Base-by-base conservation (phyloP, 2,329 filamentous ascomycete species). In the Periglandula ipomoeae region DNA sequence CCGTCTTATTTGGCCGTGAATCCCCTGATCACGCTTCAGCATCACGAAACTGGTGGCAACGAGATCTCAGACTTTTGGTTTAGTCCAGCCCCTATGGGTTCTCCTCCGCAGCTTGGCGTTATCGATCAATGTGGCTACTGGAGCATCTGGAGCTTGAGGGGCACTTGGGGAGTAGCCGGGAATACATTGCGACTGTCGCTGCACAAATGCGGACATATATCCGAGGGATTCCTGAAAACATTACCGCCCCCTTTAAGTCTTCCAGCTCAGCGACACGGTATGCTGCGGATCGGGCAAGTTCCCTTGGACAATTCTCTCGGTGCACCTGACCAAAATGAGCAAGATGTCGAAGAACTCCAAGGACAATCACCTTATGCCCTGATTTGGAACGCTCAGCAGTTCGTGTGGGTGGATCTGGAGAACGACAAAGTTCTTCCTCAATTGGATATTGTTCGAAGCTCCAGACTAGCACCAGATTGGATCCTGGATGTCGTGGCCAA, bases 91-190 rank as follows among this genome's bases (percentile, higher is more conserved):
- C 59, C 58, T 5, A 54, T 51, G 17, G 59, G 66, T 50, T 54
- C 77, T 67, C 61, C 78, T 71, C 74, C 79, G 1, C 82, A 85
- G 56, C 65, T 89, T 46, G 82, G 74, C 15, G 69, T 89, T 23
- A 70, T 89, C 17, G 83, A 89, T 56, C 71, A 79, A 46, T 67
- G 67, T 30, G 85, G 84, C 1, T 70, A 69, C 50, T 90, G 85
- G 86, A 81, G 70, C 39, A 63, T 88, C 4, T 88, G 83, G 81
- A 73, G 85, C 52, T 66, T 85, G 22, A 55, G 57, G 11, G 69
- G 66, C 47, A 69, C 59, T 52, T 58, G 61, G 50, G 53, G 64
- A 17, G 58, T 62, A 10, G 59, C 63, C 20, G 62, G 65, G 19
- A 66, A 60, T 26, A 63, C 57, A 8, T 55, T 66, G 27, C 66